Base-by-base conservation (phyloP, 208 protist genomes). In the Trypanosoma brucei region DNA sequence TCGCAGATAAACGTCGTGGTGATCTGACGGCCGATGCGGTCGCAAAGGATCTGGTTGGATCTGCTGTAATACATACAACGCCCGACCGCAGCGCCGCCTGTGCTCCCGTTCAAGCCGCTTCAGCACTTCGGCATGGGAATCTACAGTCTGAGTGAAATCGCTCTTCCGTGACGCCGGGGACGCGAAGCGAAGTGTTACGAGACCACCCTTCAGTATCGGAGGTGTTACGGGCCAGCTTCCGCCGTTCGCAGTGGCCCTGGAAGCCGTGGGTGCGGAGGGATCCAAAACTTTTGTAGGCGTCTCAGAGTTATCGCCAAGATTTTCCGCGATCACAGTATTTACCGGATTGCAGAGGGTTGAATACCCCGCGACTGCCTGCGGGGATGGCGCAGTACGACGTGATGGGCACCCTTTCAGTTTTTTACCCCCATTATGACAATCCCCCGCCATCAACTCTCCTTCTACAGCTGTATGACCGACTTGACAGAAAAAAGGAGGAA, bases 61-160 rank as follows among this genome's bases (percentile, higher is more conserved):
- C 48, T 59, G 68, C 48, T 73, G 68, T 39, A 73, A 9, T 13
- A 2, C 40, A 39, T 53, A 63, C 0, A 67, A 55, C 34, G 55
- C 61, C 3, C 46, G 46, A 4, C 56, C 38, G 46, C 48, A 62
- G 4, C 48, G 55, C 14, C 34, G 54, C 13, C 36, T 14, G 49
- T 73, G 68, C 54, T 73, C 55, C 61, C 55, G 33, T 48, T 73
- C 68, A 13, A 73, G 39, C 30, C 61, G 54, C 14, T 38, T 22
- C 59, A 63, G 45, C 34, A 33, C 42, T 2, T 55, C 49, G 1
- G 42, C 45, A 50, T 67, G 46, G 31, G 46, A 22, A 53, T 73
- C 68, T 3, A 59, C 42, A 3, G 49, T 37, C 36, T 35, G 46
- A 3, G 68, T 63, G 42, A 73, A 73, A 45, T 72, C 53, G 13